Evolutionary conservation across 805 yeast genomes (phyloP), one percentile per base, ranked within the genome.

Genomic region (Candida pseudofarinosa): DNA sequence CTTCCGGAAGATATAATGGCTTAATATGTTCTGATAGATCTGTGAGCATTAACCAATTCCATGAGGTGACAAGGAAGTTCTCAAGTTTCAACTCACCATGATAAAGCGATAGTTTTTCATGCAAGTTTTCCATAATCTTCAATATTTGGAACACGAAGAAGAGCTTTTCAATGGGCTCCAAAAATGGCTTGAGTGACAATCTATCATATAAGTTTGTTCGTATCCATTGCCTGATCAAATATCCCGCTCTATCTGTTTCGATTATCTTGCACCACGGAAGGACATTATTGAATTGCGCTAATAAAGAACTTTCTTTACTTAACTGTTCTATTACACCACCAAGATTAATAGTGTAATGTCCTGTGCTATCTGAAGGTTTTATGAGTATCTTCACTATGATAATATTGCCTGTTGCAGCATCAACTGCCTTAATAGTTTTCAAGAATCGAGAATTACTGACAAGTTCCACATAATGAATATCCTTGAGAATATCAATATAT

Each of bases 51-150:
- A 83, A 67, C 96, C 97, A 90, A 60, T 88, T 86, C 86, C 96
- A 87, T 20, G 91, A 79, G 0, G 95, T 85, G 3, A 89, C 82
- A 41, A 93, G 65, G 12, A 93, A 76, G 60, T 93, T 93, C 62
- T 93, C 99, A 0, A 91, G 72, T 64, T 93, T 90, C 48, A 93
- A 74, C 67, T 93, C 98, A 4, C 99, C 98, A 62, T 93, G 99
- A 42, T 67, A 76, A 3, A 89, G 71, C 7, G 69, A 74, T 20
- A 65, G 49, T 14, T 67, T 55, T 4, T 67, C 68, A 58, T 93
- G 98, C 43, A 90, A 73, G 39, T 77, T 76, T 1, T 73, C 67
- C 28, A 90, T 53, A 0, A 83, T 77, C n/a, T 73, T 69, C 20
- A 93, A 58, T 43, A 91, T 61, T 62, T 93, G 99, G 56, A 80